phyloP scores from a whole-genome alignment of 345 rosid genomes.

The Lenwebbia sp. region DNA sequence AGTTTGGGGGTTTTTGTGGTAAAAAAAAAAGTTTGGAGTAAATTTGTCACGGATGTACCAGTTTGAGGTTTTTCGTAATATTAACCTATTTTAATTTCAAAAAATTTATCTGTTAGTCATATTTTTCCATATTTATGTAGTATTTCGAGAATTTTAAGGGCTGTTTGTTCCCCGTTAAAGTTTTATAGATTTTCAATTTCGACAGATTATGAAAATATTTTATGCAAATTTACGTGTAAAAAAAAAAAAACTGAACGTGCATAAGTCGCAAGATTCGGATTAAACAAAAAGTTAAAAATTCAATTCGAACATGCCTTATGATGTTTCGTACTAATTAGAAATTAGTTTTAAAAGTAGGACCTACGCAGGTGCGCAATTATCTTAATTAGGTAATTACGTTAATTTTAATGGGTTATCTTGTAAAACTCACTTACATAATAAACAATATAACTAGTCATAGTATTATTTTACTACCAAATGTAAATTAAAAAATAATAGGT shows the following conservation, averaged over 20 bases:
- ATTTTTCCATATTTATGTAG: no score
- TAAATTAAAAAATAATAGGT: neutral
- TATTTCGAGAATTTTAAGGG: neutral
- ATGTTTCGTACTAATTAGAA: neutral
- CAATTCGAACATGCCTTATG: no score
- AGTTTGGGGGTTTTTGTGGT: no score
- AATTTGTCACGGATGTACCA: no score
- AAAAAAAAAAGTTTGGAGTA: no score
- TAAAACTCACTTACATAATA: rapidly evolving
- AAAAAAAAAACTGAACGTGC: no score
- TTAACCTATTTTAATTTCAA: no score
- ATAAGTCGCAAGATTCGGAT: no score
- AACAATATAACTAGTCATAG: rapidly evolving
- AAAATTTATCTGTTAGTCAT: no score
- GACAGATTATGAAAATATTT: neutral
- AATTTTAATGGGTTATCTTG: neutral
- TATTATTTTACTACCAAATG: neutral
- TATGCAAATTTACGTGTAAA: neutral
- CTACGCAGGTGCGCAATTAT: rapidly evolving
- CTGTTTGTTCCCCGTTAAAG: rapidly evolving
- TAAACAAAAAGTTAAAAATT: no score
- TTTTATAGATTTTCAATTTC: neutral
- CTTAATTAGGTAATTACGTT: neutral
- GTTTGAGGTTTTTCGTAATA: no score
- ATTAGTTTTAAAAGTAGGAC: no score